phyloP scores from a whole-genome alignment of 257 asterid species.

The Avicennia marina region DNA sequence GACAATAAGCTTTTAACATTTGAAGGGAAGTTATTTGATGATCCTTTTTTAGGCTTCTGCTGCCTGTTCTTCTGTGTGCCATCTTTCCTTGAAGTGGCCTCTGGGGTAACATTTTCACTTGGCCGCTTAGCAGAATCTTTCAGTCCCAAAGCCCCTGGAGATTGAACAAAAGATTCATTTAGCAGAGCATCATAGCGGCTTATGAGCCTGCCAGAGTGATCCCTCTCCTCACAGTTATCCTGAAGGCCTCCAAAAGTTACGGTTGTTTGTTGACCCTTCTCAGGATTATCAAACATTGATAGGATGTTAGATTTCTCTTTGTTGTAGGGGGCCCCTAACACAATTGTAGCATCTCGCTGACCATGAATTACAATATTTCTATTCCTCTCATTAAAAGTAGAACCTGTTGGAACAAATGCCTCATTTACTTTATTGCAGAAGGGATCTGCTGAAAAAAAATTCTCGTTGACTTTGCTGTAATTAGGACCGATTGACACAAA shows the following conservation, averaged over 20 bases:
- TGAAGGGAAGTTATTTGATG: conserved; percentile 57
- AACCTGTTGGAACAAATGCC: conserved; percentile 22
- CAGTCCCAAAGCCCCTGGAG: conserved; percentile 15
- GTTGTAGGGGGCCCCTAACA: conserved; percentile 23
- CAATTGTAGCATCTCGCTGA: conserved; percentile 30
- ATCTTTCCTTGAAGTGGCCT: conserved; percentile 25
- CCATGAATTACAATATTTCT: conserved; percentile 14
- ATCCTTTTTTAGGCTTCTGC: conserved; percentile 37
- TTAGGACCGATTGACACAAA: conserved; percentile 29
- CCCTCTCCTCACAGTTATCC: conserved; percentile 30
- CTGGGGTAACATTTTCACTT: conserved; percentile 25
- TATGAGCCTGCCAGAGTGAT: conserved; percentile 33
- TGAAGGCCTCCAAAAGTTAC: conserved; percentile 52
- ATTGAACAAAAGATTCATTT: conserved; percentile 21
- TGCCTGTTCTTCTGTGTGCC: conserved; percentile 31
- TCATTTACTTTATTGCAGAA: conserved; percentile 31
- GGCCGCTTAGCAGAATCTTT: conserved; percentile 27
- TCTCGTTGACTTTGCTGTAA: conserved; percentile 32
- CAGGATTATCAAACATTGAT: conserved; percentile 34
- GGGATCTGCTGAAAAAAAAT: conserved; percentile 30
- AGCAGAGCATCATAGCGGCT: conserved; percentile 32
- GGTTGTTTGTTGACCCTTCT: conserved; percentile 37
- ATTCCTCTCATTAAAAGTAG: conserved; percentile 32
- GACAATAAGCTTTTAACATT: conserved; percentile 69
- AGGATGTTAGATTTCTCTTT: conserved; percentile 36